Conservation (phyloP, 345 rosid genomes). For the Rhodamnia argentea region DNA sequence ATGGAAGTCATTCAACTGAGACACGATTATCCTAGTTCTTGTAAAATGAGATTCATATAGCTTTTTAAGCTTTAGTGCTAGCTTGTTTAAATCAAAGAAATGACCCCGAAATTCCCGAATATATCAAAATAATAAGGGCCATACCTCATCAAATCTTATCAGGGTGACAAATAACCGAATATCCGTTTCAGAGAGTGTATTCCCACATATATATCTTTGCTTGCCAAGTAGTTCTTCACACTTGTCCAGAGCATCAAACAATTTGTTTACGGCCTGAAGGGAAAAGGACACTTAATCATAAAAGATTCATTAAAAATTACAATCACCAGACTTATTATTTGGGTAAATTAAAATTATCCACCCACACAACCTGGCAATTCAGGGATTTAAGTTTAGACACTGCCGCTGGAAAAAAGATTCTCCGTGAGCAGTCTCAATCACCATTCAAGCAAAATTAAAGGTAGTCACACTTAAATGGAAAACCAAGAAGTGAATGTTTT, state of each 20-base stretch:
- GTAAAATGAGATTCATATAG: neutral
- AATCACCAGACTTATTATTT: neutral
- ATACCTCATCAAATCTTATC: conserved; percentile 93
- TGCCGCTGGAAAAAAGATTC: neutral
- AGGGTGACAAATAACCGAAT: conserved; percentile 73
- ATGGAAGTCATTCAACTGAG: neutral
- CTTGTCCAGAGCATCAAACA: conserved; percentile 66
- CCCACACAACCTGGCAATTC: neutral
- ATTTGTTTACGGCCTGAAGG: conserved; percentile 52
- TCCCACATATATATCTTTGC: conserved; percentile 67
- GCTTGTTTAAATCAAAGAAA: neutral
- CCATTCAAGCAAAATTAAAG: neutral
- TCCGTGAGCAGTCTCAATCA: neutral
- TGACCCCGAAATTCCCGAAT: neutral
- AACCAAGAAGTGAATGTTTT: neutral
- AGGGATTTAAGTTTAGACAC: neutral
- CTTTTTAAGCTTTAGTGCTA: neutral
- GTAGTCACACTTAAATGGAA: neutral
- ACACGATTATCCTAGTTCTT: neutral
- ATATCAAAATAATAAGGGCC: neutral
- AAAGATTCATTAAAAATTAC: neutral
- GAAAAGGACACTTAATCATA: neutral
- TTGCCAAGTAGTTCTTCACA: conserved; percentile 65
- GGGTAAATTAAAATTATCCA: neutral
- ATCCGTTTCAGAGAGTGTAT: conserved; percentile 60